phyloP scores from a whole-genome alignment of 108 stramenopile genomes.

The Discostella pseudostelligera region DNA sequence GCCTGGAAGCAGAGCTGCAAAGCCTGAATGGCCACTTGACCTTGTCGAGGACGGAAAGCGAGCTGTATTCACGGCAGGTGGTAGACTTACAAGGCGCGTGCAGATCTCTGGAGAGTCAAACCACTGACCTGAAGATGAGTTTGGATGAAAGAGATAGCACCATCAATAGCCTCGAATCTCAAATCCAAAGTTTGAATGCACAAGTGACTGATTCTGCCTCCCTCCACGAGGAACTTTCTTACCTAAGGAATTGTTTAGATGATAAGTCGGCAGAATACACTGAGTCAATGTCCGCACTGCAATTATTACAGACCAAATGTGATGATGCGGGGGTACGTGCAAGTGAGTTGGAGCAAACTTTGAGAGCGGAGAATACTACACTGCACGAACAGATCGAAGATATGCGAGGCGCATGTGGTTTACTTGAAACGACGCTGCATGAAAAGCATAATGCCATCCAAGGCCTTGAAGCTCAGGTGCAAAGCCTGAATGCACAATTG shows the following conservation, averaged over 20 bases:
- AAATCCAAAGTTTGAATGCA: constrained; percentile 25
- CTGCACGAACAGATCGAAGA: constrained; percentile 15
- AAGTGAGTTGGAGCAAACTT: constrained; percentile 11
- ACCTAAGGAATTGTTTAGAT: constrained; percentile 13
- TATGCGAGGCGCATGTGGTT: constrained; percentile 10
- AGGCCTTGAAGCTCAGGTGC: constrained; percentile 21
- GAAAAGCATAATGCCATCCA: constrained; percentile 9
- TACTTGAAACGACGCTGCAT: constrained; percentile 18
- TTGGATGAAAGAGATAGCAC: constrained; percentile 16
- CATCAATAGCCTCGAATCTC: constrained; percentile 9
- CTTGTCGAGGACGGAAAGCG: too few relatives aligned
- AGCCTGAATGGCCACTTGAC: too few relatives aligned
- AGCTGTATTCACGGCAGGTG: constrained; percentile 12
- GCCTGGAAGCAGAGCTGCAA: too few relatives aligned
- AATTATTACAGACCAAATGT: constrained; percentile 2
- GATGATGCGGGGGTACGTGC: constrained; percentile 7
- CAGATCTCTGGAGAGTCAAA: constrained; percentile 19
- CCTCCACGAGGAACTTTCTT: constrained; percentile 16
- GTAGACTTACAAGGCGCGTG: constrained; percentile 10
- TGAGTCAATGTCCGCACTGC: neutral
- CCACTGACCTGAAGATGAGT: constrained; percentile 21
- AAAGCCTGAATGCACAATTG: constrained; percentile 14
- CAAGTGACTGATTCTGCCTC: constrained; percentile 18
- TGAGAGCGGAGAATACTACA: constrained; percentile 24
- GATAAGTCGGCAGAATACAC: constrained; percentile 17